phyloP scores from a whole-genome alignment of 2,329 filamentous ascomycete genomes.

The Beauveria australis region DNA sequence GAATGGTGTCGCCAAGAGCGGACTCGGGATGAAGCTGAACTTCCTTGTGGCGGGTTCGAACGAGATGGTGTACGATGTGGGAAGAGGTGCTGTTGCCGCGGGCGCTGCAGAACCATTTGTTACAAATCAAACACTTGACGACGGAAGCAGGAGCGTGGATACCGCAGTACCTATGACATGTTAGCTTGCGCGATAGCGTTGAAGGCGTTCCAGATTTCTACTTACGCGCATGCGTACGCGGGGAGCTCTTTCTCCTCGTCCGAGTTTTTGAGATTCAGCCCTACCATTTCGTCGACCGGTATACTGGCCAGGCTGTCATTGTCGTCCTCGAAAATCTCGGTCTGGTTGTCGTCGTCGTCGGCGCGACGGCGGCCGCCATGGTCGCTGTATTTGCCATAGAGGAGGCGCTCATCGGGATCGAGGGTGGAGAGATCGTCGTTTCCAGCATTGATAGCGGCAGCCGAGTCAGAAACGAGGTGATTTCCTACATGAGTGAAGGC shows the following conservation, averaged over 20 bases:
- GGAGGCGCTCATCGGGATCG: slow-evolving; percentile 71
- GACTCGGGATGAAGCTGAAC: slow-evolving; percentile 93
- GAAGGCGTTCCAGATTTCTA: slow-evolving; percentile 19
- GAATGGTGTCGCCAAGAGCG: slow-evolving; percentile 84
- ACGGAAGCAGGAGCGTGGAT: slow-evolving; percentile 94
- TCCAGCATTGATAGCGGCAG: slow-evolving; percentile 78
- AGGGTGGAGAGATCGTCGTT: slow-evolving; percentile 65
- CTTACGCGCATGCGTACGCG: slow-evolving; percentile 90
- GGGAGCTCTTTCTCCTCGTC: slow-evolving; percentile 90
- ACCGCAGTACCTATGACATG: slow-evolving; percentile 68
- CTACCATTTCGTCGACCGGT: slow-evolving; percentile 66
- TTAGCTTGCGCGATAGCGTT: slow-evolving; percentile 18
- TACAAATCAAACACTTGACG: slow-evolving; percentile 91
- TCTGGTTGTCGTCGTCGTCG: slow-evolving; percentile 85
- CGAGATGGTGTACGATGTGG: slow-evolving; percentile 96
- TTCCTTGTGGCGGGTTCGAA: slow-evolving; percentile 96
- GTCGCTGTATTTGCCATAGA: slow-evolving; percentile 62
- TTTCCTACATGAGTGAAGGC: slow-evolving; percentile 85
- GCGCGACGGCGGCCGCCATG: slow-evolving; percentile 58
- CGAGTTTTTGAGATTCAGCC: slow-evolving; percentile 43
- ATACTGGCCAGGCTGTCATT: slow-evolving; percentile 69
- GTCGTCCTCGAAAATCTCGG: slow-evolving; percentile 74
- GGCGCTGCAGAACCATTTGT: slow-evolving; percentile 98
- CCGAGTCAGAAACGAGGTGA: slow-evolving; percentile 76
- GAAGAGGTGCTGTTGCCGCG: slow-evolving; percentile 94